Evolutionary conservation across 192 early-diverging fungal genomes (phyloP), one percentile per base, ranked within the genome.

Genomic region (Gonapodya sp.): DNA sequence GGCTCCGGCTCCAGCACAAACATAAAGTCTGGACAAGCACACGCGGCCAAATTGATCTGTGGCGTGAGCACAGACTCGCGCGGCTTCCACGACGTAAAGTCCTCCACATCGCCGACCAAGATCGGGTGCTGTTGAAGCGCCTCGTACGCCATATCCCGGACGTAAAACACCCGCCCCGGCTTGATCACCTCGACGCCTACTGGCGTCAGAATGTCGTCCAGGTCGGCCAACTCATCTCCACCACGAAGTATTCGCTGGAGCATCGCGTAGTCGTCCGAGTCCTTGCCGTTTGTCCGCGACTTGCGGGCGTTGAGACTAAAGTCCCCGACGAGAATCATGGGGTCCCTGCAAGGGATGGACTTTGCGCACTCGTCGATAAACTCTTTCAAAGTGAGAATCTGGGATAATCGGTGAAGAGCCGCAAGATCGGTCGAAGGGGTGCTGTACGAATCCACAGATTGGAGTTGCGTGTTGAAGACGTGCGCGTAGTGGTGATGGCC

Each of bases 401-500:
- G 95, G 34, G 83, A 79, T 73, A 92, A 81, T 24, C 93, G 90
- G 37, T 86, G 85, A 35, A 86, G 81, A 18, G 88, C 90, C 73
- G 89, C 91, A 30, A 85, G 87, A 77, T 88, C 88, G 1, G 85
- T 89, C n/a, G 91, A 82, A n/a, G 82, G 73, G 14, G 89, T 86
- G 14, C 87, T 87, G 0, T 83, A 81, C 32, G 86, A 87, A 79
- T 92, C 92, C 1, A 93, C 93, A 31, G 94, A 94, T 85, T 96
- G 95, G 18, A 94, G 91, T 81, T 96, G 94, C 18, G 95, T 96
- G 2, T 90, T 95, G 83, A 94, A 94, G 33, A 95, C 36, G 82
- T 95, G 92, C 36, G 93, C 79, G 79, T 87, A 83, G 1, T 82
- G 84, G 0, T 79, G 64, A 35, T 80, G 83, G n/a, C 85, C 84